Evolutionary conservation across 164 flowering plant species (phyloP), one percentile per base, ranked within the genome.

Genomic region (Chimonanthus praecox): DNA sequence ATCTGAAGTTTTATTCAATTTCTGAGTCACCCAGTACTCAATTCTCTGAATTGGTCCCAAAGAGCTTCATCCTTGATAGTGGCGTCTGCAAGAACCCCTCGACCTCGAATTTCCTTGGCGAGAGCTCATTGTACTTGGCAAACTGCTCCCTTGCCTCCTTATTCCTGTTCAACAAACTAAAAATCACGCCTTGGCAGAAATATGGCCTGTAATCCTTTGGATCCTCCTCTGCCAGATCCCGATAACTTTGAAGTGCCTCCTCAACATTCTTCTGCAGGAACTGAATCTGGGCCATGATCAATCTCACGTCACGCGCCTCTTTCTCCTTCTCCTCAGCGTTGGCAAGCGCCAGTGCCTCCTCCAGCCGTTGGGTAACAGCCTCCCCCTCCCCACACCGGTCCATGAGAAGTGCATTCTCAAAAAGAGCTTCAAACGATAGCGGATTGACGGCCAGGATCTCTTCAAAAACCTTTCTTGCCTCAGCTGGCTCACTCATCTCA

Each of bases 201-300:
- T 86, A 88, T 0, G 97, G 94, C 82, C 97, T 73, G 77, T 79
- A 89, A 78, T 94, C 98, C 6, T 64, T 80, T 0, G 98, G 96
- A 71, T 94, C 97, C 80, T 94, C 97, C 46, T 71, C 83, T 0
- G 76, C 80, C 68, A 94, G 72, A 63, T 88, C 87, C 7, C 86
- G 82, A 64, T 92, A 94, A 50, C 83, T 83, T 78, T 66, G 78
- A 86, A 93, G 78, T 0, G 98, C 92, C 68, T 83, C 97, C 3
- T 92, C 97, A 15, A 88, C 84, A 58, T 89, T 83, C 88, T 87
- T 90, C 83, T 88, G 97, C 84, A 94, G 80, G 71, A 83, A 94
- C 84, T 80, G 80, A 20, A 92, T 78, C 79, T 94, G 98, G 10
- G 98, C 98, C 78, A 90, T 87, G 6, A 94, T 87, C 71, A 94